Evolutionary conservation across 2,329 filamentous ascomycete genomes (phyloP), one percentile per base, ranked within the genome.

Genomic region (Talaromyces sp.): DNA sequence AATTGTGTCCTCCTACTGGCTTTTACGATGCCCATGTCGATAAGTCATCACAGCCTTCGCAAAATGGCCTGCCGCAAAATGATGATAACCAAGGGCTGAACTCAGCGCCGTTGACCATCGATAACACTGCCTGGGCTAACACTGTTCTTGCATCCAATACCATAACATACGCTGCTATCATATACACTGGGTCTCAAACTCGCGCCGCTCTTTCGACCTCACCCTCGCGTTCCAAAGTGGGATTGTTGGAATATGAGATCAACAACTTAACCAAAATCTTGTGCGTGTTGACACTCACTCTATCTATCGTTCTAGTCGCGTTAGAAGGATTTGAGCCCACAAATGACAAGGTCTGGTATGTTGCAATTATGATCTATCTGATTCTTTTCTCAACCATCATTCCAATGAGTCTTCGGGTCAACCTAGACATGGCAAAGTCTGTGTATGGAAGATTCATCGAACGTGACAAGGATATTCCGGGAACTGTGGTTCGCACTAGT

Each of bases 371-470:
- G 86, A 87, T 93, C n/a, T 99, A 97, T 70, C 77, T 99, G 58
- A 95, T 99, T 55, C 80, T 99, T 1, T 99, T 99, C 78, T 97
- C 93, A n/a, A 97, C 93, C 0, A 99, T 99, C 66, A 95, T 99
- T 22, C 94, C 94, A 1, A 97, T 99, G 72, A 96, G 91, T 75
- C 79, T 99, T 62, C 88, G 94, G 46, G 94, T 99, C 62, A 99
- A 99, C 69, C 80, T 99, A 16, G 94, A 99, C 68, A 88, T 99
- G 84, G 95, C 93, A 35, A 99, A 99, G 75, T 93, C 90, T 50
- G 91, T 94, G 2, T 99, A 97, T 73, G 95, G 92, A 8, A 90
- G 88, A 76, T 96, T 97, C 68, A 99, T 99, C 53, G 91, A 99
- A 69, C 83, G 87, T 44, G 94, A 99, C 66, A 81, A 88, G 35